Evolutionary conservation across 2,329 filamentous ascomycete genomes (phyloP), one percentile per base, ranked within the genome.

Genomic region (Didymella glomerata): DNA sequence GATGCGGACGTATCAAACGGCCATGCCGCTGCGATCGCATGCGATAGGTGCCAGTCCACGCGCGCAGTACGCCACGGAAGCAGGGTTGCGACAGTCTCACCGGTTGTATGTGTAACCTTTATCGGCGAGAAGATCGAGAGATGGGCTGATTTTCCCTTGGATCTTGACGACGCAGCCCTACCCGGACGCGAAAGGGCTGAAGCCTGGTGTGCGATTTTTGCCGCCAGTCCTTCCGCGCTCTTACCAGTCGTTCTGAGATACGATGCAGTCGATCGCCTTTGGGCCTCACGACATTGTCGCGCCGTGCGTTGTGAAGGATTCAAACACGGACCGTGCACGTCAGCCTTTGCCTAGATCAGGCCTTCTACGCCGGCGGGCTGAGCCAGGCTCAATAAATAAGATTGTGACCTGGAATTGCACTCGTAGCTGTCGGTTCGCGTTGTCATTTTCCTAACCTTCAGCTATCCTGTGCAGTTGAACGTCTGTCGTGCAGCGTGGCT

Each of bases 321-420:
- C 20, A 13, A 20, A 18, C 28, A 30, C 38, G 46, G 40, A 40
- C 46, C 53, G 53, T 56, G 53, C 53, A 46, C 47, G 41, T 49
- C 36, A 56, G 53, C 53, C 38, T 45, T 55, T 50, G 28, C 47
- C 53, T 45, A 14, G 30, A 56, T 56, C 30, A 45, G 53, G 53
- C 18, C 32, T 20, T 24, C 2, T 24, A 40, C 38, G 11, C 44
- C 45, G 38, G 46, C 25, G 18, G 27, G 45, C 45, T 48, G 34
- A 54, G 20, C 53, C 27, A 38, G 38, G 44, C 18, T 28, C 10
- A n/a, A 36, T 49, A n/a, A 38, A 44, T 55, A 14, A 49, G 46
- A 45, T 49, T 30, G 22, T 16, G 28, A 14, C 22, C 40, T 50
- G 13, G 46, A 50, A 28, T 3, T 41, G 16, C 34, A 28, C 22